Evolutionary conservation across 257 asterid genomes (phyloP).

Genomic region (Ajuga chamaepitys): DNA sequence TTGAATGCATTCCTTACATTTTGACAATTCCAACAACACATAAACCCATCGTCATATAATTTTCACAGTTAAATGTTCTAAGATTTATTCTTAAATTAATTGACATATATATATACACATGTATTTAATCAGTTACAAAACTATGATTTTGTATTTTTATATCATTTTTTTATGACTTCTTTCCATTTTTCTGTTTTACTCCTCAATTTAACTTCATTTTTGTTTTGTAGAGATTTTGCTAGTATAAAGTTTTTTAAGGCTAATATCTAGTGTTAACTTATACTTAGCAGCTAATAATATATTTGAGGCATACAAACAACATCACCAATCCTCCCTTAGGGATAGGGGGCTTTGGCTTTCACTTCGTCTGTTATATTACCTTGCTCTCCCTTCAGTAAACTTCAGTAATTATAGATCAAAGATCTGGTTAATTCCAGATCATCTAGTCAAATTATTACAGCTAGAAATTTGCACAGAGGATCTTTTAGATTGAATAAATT

Average conservation of each 20-base stretch:
- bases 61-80: background rate
- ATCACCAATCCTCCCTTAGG: too few species aligned
- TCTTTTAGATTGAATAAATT: background rate
- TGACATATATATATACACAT: too few species aligned
- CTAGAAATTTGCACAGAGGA: background rate
- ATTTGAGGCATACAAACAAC: too few species aligned
- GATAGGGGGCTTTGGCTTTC: background rate
- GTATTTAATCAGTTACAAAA: background rate
- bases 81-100: too few species aligned
- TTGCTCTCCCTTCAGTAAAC: background rate
- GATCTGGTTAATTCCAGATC: background rate
- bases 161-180: background rate
- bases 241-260: too few species aligned
- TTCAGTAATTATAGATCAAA: too few species aligned
- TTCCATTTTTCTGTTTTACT: background rate
- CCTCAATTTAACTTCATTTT: background rate
- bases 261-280: background rate
- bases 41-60: background rate
- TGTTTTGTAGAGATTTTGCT: background rate
- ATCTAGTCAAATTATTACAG: background rate
- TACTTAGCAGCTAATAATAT: background rate
- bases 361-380: background rate
- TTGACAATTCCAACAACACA: background rate
- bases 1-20: background rate
- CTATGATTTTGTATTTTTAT: background rate